A percentile compares a stretch with the other conserved stretches of the same genome.
These are phyloP conservation scores for Discostella stelligeroides DNA, from an alignment of 108 stramenopile genomes.

Conservation along the genomic window DNA sequence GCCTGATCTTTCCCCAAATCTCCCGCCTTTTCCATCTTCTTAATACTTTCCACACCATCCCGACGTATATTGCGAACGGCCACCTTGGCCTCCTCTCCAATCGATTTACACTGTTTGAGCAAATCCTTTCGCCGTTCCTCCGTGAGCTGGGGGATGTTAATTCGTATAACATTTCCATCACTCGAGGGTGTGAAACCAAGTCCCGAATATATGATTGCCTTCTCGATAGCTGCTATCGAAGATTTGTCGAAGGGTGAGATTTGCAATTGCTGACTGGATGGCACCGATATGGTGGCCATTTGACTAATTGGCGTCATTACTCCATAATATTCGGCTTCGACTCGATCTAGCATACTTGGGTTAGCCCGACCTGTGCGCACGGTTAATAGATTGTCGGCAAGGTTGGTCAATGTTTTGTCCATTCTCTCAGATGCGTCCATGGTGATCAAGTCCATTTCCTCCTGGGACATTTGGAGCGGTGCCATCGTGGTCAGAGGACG, in stretches of 20 bases:
- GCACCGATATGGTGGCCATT: slow-evolving; percentile 86
- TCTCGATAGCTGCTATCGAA: slow-evolving; percentile 72
- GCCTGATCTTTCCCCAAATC: slow-evolving; percentile 87
- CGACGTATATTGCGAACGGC: slow-evolving; percentile 87
- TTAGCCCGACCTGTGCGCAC: slow-evolving; percentile 93
- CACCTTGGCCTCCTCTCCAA: slow-evolving; percentile 96
- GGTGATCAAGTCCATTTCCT: slow-evolving; percentile 51
- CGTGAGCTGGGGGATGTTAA: slow-evolving; percentile 92
- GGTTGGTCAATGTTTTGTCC: slow-evolving; percentile 84
- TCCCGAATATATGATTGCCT: slow-evolving; percentile 87
- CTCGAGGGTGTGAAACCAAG: slow-evolving; percentile 91
- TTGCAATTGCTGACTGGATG: slow-evolving; percentile 86
- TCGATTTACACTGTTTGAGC: slow-evolving; percentile 90
- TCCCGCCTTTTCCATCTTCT: slow-evolving; percentile 91
- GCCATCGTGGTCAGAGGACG: neutral
- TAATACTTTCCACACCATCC: slow-evolving; percentile 87
- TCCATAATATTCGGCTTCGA: slow-evolving; percentile 92
- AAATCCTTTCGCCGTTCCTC: slow-evolving; percentile 96
- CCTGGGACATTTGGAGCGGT: slow-evolving; percentile 39
- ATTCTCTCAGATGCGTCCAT: slow-evolving; percentile 81
- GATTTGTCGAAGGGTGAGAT: slow-evolving; percentile 90
- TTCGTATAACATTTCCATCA: slow-evolving; percentile 88
- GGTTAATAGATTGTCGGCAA: slow-evolving; percentile 72
- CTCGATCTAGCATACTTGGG: slow-evolving; percentile 88
- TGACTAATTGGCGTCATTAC: slow-evolving; percentile 90